Evolutionary conservation across 345 rosid genomes (phyloP), one percentile per base, ranked within the genome.

Genomic region (Leavenworthia alabamica): DNA sequence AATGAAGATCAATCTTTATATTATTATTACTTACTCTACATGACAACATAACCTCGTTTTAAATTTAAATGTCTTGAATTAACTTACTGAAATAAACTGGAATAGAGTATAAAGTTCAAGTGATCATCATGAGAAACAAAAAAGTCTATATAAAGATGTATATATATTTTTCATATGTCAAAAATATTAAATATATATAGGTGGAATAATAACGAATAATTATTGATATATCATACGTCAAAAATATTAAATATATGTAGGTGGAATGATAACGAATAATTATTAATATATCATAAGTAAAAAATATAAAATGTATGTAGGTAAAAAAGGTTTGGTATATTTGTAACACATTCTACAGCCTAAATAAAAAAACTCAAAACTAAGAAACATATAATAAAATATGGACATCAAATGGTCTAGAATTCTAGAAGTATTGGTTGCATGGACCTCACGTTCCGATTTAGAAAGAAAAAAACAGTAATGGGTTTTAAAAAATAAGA

Each of bases 251-350:
- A 59, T 68, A 60, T 32, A 42, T 41, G 23, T 16, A 50, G 39
- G 60, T 68, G 55, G 54, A 57, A n/a, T n/a, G n/a, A n/a, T n/a
- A n/a, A n/a, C n/a, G n/a, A n/a, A n/a, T n/a, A n/a, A n/a, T n/a
- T n/a, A n/a, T n/a, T n/a, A n/a, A n/a, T n/a, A n/a, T n/a, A n/a
- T 36, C 12, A 19, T 54, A 31, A 39, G 27, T 57, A 44, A 58
- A 49, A 57, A 29, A 4, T 23, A 60, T 31, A 40, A 50, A 68
- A 59, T 68, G 66, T 32, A 42, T 41, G 23, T 16, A 50, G 39
- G 60, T 68, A 47, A 47, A 57, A n/a, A n/a, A n/a, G n/a, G n/a
- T n/a, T n/a, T n/a, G n/a, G 22, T 9, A 19, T 13, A 60, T 0
- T 2, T 9, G 33, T 14, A 14, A 14, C 33, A 61, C 33, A 61